Conservation (phyloP, 1,139 yeast genomes). For the Blastobotrys arbuscula region DNA sequence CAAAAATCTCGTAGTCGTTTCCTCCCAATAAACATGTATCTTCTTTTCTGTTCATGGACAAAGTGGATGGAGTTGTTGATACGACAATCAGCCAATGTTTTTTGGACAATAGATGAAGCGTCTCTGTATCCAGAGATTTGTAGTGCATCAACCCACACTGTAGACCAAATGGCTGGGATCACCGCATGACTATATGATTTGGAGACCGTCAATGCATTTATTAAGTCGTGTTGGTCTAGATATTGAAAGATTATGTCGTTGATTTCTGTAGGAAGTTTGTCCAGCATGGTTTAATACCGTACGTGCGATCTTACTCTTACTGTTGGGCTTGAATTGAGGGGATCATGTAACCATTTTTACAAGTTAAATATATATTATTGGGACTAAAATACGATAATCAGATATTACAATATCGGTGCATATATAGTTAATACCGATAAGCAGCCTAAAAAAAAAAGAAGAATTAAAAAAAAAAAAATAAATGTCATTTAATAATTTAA, state of each 20-base stretch:
- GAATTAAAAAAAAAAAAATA: no score
- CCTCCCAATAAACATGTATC: conserved; percentile 10
- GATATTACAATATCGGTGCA: no score
- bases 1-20: conserved; percentile 10
- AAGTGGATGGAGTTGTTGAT: conserved; percentile 3
- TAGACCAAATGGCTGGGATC: conserved; percentile 11
- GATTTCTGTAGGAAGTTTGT: conserved; percentile 10
- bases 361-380: no score
- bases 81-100: conserved; percentile 7
- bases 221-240: conserved; percentile 7
- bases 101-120: conserved; percentile 6
- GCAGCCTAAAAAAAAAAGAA: no score
- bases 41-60: conserved; percentile 8
- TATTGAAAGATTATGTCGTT: conserved; percentile 5
- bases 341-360: no score
- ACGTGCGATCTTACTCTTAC: no score
- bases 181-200: conserved; percentile 5
- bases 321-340: no score
- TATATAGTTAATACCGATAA: no score
- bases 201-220: background rate
- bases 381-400: no score
- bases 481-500: no score
- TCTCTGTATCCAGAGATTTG: conserved; percentile 7
- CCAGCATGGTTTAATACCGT: no score
- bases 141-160: conserved; percentile 11